Conservation (phyloP, 495 filamentous ascomycete genomes). For the Podospora conica region DNA sequence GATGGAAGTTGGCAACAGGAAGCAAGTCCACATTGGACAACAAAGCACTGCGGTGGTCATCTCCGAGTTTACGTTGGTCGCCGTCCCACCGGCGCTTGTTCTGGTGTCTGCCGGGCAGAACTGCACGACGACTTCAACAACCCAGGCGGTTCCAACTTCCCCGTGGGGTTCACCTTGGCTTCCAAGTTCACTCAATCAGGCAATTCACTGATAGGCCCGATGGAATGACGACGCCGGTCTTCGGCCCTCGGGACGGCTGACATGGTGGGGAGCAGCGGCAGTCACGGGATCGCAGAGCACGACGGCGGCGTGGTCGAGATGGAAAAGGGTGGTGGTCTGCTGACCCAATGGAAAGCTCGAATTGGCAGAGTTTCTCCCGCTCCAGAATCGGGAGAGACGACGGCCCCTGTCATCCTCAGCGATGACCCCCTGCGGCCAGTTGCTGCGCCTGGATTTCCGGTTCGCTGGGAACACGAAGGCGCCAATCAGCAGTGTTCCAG, state of each 20-base stretch:
- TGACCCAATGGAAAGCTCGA: constrained; percentile 7
- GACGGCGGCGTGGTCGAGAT: neutral
- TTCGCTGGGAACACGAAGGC: constrained; percentile 1
- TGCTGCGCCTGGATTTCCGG: constrained; percentile 10
- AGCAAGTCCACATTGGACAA: neutral
- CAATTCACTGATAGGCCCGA: neutral
- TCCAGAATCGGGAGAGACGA: neutral
- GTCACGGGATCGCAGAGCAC: neutral
- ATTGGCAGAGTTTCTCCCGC: neutral
- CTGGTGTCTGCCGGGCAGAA: no score
- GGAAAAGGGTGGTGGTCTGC: neutral
- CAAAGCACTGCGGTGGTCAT: neutral
- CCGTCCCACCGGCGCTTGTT: neutral
- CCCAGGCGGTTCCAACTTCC: no score
- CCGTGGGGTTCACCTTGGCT: neutral
- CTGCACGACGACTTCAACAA: no score
- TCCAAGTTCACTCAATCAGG: neutral
- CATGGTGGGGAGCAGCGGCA: neutral
- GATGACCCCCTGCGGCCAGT: constrained; percentile 1
- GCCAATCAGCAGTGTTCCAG: constrained; percentile 12
- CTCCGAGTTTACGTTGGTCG: neutral
- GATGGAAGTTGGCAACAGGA: neutral
- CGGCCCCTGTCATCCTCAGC: no score
- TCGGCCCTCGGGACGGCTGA: neutral
- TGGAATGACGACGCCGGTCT: neutral